Conservation (phyloP, 2,329 filamentous ascomycete species). For the Hypoxylon rubiginosum region DNA sequence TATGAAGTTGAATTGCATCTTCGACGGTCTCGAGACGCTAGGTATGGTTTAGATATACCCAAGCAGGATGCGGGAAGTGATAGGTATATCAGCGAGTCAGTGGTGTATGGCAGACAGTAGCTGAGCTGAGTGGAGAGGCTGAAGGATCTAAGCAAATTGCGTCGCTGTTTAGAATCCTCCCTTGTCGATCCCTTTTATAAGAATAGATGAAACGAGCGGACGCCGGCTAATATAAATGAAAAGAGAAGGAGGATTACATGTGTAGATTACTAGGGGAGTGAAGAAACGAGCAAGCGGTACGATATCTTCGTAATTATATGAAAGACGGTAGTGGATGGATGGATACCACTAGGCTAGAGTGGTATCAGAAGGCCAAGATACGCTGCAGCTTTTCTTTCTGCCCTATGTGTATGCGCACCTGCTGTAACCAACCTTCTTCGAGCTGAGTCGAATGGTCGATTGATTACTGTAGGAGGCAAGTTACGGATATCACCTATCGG, state of each 20-base stretch:
- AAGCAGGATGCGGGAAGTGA: background rate
- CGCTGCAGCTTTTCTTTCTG: conserved; percentile 21
- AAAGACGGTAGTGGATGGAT: conserved; percentile 14
- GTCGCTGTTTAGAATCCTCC: conserved; percentile 28
- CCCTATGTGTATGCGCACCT: conserved; percentile 19
- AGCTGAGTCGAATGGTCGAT: conserved; percentile 22
- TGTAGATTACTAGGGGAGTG: background rate
- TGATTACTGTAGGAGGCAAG: conserved; percentile 10
- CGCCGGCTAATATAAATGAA: conserved; percentile 14
- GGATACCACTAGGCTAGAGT: conserved; percentile 32
- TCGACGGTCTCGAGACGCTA: conserved; percentile 12
- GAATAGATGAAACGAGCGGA: conserved; percentile 23
- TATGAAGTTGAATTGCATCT: conserved; percentile 47
- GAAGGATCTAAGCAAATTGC: conserved; percentile 26
- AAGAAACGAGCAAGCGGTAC: conserved; percentile 12
- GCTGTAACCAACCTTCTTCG: conserved; percentile 19
- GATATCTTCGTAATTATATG: conserved; percentile 27
- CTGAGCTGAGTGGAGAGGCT: conserved; percentile 1
- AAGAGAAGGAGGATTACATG: conserved; percentile 21
- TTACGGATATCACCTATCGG: conserved; percentile 1
- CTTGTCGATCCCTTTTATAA: conserved; percentile 20
- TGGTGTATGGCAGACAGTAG: conserved; percentile 15
- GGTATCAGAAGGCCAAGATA: conserved; percentile 25
- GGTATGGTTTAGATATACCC: conserved; percentile 12
- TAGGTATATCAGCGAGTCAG: conserved; percentile 16